A percentile compares a stretch with the other conserved stretches of the same genome.
These are phyloP conservation scores for Trapa bicornis DNA, from an alignment of 345 rosid genomes.

Conservation along the genomic window DNA sequence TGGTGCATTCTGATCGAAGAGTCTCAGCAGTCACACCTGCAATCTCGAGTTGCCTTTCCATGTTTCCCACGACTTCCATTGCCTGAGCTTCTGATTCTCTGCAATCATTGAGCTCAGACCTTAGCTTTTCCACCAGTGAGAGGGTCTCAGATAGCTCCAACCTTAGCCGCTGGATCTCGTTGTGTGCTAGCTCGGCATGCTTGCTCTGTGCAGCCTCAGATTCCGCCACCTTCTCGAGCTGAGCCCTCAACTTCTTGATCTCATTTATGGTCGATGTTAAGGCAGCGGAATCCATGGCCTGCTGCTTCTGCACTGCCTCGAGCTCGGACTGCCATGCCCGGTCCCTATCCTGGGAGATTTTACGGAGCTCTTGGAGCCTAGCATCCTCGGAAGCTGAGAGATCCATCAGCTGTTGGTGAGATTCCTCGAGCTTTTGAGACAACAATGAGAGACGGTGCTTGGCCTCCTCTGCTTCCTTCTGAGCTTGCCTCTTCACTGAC, in stretches of 20 bases:
- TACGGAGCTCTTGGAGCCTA: slow-evolving; percentile 65
- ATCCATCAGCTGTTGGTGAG: slow-evolving; percentile 56
- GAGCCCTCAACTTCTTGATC: slow-evolving; percentile 75
- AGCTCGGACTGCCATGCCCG: slow-evolving; percentile 93
- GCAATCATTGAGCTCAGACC: slow-evolving; percentile 44
- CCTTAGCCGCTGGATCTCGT: slow-evolving; percentile 46
- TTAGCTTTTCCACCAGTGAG: slow-evolving; percentile 54
- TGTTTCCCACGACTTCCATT: slow-evolving; percentile 35
- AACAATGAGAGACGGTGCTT: slow-evolving; percentile 37
- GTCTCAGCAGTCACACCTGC: slow-evolving; percentile 49
- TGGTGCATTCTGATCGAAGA: slow-evolving; percentile 45
- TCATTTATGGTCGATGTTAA: slow-evolving; percentile 75
- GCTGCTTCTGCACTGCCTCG: slow-evolving; percentile 85
- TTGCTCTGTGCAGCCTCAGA: slow-evolving; percentile 46
- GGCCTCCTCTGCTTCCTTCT: slow-evolving; percentile 67
- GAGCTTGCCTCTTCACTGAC: slow-evolving; percentile 52
- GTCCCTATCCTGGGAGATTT: slow-evolving; percentile 82
- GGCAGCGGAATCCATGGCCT: slow-evolving; percentile 69
- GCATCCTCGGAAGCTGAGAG: slow-evolving; percentile 69
- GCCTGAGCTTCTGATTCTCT: slow-evolving; percentile 76
- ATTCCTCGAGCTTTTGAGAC: slow-evolving; percentile 52
- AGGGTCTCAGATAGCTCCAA: slow-evolving; percentile 60
- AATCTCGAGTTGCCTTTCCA: slow-evolving; percentile 51
- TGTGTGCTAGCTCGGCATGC: slow-evolving; percentile 48
- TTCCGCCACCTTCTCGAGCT: slow-evolving; percentile 53